phyloP scores from a whole-genome alignment of 108 stramenopile genomes.

The Nitzschia sp. region DNA sequence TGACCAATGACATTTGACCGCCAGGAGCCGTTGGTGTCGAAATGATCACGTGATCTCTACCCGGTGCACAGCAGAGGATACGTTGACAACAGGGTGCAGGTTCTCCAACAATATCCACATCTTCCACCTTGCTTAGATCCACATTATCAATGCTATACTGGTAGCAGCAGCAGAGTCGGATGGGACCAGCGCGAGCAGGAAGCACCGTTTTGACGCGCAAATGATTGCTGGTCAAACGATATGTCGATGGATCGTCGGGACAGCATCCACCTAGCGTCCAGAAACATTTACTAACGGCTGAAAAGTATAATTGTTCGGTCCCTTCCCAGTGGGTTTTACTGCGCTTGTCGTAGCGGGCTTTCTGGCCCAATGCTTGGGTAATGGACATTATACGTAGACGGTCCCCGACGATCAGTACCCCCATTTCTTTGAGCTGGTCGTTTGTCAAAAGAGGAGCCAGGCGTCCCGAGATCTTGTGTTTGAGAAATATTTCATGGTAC shows the following conservation, averaged over 20 bases:
- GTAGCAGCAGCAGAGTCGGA: conserved; percentile 43
- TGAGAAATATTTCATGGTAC: conserved; percentile 29
- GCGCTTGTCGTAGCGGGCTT: conserved; percentile 36
- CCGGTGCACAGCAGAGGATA: conserved; percentile 34
- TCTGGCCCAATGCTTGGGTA: conserved; percentile 25
- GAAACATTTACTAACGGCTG: conserved; percentile 8
- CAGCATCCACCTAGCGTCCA: conserved; percentile 42
- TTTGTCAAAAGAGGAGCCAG: conserved; percentile 44
- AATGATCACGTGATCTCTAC: conserved; percentile 37
- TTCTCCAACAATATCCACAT: conserved; percentile 51
- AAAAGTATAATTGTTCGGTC: conserved; percentile 49
- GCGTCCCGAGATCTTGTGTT: conserved; percentile 54
- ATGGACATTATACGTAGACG: conserved; percentile 39
- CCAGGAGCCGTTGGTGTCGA: conserved; percentile 21
- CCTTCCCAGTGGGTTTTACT: conserved; percentile 46
- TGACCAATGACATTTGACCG: conserved; percentile 28
- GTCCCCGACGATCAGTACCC: conserved; percentile 49
- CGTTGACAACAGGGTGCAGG: conserved; percentile 48
- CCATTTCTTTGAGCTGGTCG: conserved; percentile 53
- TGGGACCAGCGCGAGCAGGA: conserved; percentile 43
- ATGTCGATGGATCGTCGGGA: conserved; percentile 51
- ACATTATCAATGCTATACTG: conserved; percentile 44
- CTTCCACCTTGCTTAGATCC: conserved; percentile 50
- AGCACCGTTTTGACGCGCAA: conserved; percentile 44
- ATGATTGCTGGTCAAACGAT: conserved; percentile 42